Conservation (phyloP, 768 basidiomycete species). For the Hemileccinum rubropunctum region DNA sequence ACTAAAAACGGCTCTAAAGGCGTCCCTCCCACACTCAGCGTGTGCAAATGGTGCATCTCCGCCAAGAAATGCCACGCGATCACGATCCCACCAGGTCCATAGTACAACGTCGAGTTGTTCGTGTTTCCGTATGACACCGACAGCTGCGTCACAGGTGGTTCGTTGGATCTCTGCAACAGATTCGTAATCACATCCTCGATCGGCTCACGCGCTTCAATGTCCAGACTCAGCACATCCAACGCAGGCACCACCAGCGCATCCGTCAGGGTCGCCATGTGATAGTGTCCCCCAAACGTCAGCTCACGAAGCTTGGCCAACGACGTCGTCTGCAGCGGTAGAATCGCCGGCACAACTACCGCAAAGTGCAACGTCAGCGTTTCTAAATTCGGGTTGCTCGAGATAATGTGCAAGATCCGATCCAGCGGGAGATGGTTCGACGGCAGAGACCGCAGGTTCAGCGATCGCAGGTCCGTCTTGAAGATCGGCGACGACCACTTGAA, state of each 20-base stretch:
- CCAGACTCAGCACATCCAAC: slow-evolving; percentile 58
- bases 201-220: slow-evolving; percentile 73
- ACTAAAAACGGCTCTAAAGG: slow-evolving; percentile 61
- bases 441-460: slow-evolving; percentile 63
- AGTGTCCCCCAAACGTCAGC: slow-evolving; percentile 65
- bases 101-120: slow-evolving; percentile 47
- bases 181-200: slow-evolving; percentile 67
- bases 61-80: slow-evolving; percentile 66
- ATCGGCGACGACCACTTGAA: slow-evolving; percentile 79
- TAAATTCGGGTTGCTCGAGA: slow-evolving; percentile 56
- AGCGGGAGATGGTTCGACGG: slow-evolving; percentile 61
- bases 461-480: slow-evolving; percentile 55
- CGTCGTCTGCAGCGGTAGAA: slow-evolving; percentile 57
- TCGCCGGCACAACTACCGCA: slow-evolving; percentile 54
- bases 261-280: slow-evolving; percentile 56
- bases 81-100: slow-evolving; percentile 54
- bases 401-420: slow-evolving; percentile 66
- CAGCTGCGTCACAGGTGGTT: slow-evolving; percentile 56
- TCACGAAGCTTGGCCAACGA: slow-evolving; percentile 53
- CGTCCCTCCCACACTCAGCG: slow-evolving; percentile 62
- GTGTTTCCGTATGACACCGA: slow-evolving; percentile 57
- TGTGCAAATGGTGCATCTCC: slow-evolving; percentile 56
- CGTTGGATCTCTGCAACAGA: slow-evolving; percentile 57
- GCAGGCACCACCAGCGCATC: slow-evolving; percentile 59
- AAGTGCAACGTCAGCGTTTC: slow-evolving; percentile 61